Evolutionary conservation across 1,139 yeast species (phyloP).

Genomic region (Casaregolazyma lundiana): DNA sequence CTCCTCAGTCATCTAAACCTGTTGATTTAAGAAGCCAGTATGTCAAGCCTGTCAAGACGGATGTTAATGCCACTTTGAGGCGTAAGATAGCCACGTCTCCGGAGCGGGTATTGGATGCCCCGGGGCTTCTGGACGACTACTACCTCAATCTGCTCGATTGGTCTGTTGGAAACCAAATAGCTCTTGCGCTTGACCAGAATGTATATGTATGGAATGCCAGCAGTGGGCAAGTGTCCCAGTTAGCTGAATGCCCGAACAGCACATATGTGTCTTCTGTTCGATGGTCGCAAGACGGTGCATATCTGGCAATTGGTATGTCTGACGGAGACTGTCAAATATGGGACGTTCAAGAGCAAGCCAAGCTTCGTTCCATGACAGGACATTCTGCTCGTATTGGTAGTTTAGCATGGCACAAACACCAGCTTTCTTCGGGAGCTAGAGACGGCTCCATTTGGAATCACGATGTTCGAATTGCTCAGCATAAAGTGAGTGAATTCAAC

Average conservation of each 20-base stretch:
- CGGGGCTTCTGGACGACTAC: conserved; percentile 90
- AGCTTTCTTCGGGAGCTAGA: conserved; percentile 77
- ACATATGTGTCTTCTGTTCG: conserved; percentile 63
- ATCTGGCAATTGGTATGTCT: conserved; percentile 76
- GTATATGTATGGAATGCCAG: conserved; percentile 93
- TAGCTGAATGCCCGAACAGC: conserved; percentile 49
- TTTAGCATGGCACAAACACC: conserved; percentile 80
- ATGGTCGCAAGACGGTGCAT: conserved; percentile 93
- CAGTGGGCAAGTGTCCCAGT: conserved; percentile 69
- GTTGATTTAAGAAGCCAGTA: conserved; percentile 45
- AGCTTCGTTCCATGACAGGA: conserved; percentile 71
- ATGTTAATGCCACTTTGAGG: conserved; percentile 50
- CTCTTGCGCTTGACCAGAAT: conserved; percentile 80
- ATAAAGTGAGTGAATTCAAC: conserved; percentile 55
- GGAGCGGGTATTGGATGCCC: conserved; percentile 92
- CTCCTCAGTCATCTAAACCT: conserved; percentile 68
- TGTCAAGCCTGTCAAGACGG: conserved; percentile 42
- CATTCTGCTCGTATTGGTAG: conserved; percentile 76
- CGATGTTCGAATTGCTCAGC: conserved; percentile 86
- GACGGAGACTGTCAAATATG: conserved; percentile 88
- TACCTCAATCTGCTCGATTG: conserved; percentile 83
- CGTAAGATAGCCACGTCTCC: conserved; percentile 84
- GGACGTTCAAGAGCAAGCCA: conserved; percentile 79
- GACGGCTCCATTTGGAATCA: conserved; percentile 82
- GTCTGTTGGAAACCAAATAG: conserved; percentile 79